Conservation (phyloP, 768 basidiomycete genomes). For the Pisolithus marmoratus region DNA sequence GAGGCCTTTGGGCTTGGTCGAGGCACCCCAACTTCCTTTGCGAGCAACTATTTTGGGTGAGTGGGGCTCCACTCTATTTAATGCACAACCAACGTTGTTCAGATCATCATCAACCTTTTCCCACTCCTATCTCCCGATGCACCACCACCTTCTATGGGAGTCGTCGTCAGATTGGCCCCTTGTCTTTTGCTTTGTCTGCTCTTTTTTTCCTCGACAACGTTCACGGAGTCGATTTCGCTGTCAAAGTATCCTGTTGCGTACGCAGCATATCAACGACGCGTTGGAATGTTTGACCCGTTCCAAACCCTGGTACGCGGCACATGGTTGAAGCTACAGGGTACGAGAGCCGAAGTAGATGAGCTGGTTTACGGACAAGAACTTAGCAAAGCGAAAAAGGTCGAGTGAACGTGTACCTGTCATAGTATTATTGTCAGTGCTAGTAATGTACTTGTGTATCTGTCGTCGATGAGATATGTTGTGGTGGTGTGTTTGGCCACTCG, state of each 20-base stretch:
- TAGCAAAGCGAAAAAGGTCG: conserved; percentile 16
- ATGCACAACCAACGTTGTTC: conserved; percentile 3
- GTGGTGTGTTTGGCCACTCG: too few relatives aligned
- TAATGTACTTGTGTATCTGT: too few relatives aligned
- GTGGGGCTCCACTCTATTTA: conserved; percentile 12
- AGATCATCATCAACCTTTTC: conserved; percentile 68
- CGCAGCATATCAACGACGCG: conserved; percentile 65
- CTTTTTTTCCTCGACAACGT: conserved; percentile 71
- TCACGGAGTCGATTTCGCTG: conserved; percentile 75
- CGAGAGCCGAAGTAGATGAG: conserved; percentile 32
- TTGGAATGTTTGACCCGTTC: conserved; percentile 70
- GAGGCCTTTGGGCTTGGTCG: conserved; percentile 81
- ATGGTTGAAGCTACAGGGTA: conserved; percentile 33
- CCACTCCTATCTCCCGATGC: conserved; percentile 47
- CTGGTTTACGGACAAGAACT: conserved; percentile 37
- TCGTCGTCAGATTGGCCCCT: conserved; percentile 39
- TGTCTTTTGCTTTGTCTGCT: conserved; percentile 59
- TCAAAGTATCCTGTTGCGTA: conserved; percentile 73
- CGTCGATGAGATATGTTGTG: too few relatives aligned
- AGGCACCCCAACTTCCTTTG: conserved; percentile 92
- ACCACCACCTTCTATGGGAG: conserved; percentile 18
- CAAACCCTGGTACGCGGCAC: conserved; percentile 41
- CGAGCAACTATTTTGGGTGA: conserved; percentile 84
- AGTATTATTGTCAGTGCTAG: too few relatives aligned
- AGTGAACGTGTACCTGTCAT: conserved; percentile 1